Evolutionary conservation across 2,329 filamentous ascomycete genomes (phyloP), one percentile per base, ranked within the genome.

Genomic region (Fusarium sp.): DNA sequence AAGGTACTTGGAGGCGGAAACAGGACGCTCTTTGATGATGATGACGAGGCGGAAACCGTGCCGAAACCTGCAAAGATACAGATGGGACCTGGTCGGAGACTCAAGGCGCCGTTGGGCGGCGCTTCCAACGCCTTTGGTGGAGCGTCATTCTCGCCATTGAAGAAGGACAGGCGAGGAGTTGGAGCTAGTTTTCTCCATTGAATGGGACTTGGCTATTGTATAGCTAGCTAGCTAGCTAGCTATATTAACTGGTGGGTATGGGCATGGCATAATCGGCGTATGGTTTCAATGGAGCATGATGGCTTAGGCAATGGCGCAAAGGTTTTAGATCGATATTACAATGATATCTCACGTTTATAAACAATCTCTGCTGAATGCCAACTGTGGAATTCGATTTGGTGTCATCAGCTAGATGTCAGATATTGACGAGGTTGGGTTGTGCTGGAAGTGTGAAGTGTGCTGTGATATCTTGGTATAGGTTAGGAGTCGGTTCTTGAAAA

Each of bases 21-120:
- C 43, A 85, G 86, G 62, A 90, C 86, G 4, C 72, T 95, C 6
- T 92, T 94, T 55, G 88, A 89, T 9, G 88, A 88, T 5, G 88
- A 90, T 9, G 82, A 80, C 9, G 82, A 80, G 6, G 85, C 75
- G 10, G 84, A 84, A 57, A 77, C 71, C 56, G 15, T 48, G 7
- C 57, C 63, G 59, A 71, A 72, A 42, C 70, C 73, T 54, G 60
- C 71, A 13, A 79, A 78, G 63, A 49, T 70, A 21, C 65, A 69
- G 45, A 67, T 76, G 43, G 71, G 57, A 15, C 57, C 62, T 32
- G 63, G 63, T 4, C 59, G 74, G 42, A 61, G 61, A 61, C 31
- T 70, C 48, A 77, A 78, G 63, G 73, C 75, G 23, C 75, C 74
- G 2, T 72, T 82, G 41, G 76, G 70, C 35, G 73, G 75, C 29